Base-by-base conservation (phyloP, 176 grass and related monocot genomes). In the Musa itinerans region DNA sequence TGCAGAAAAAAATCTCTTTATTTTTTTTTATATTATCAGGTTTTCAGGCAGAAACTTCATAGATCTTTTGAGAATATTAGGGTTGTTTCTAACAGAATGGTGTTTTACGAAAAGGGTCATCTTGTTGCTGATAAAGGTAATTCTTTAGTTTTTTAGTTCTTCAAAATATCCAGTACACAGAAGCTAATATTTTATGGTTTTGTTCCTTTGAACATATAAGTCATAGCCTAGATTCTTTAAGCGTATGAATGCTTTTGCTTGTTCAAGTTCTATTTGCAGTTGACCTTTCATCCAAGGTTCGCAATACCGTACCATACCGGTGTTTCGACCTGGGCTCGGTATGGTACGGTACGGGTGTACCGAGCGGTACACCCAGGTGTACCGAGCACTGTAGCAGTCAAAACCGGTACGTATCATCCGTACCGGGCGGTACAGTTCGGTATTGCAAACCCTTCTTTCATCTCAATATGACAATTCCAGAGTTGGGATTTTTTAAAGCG, bases 91-190 rank as follows among this genome's bases (percentile, higher is more conserved):
- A 97, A 97, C 73, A 93, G 88, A 80, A 97, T 93, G 94, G 83
- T 87, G 27, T 97, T 93, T 69, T 72, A 97, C 29, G 88, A 97
- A 87, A 87, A 80, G 55, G 88, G 90, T 58, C 52, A 1, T 68
- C 88, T 97, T 76, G 77, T 97, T 78, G 83, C 90, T 79, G 93
- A 93, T 87, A 97, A 91, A 97, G 94, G 90, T 93, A 54, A 82
- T 34, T 64, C 81, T 82, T 56, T 62, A 73, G 4, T 56, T 43
- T 78, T 50, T 68, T 9, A 68, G 21, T 65, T 74, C 34, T 43
- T 6, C 34, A 5, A 43, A 43, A 43, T 43, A 5, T 43, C 34
- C 34, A 6, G 34, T 3, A 43, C 5, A 43, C 34, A 43, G 34
- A 43, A 43, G 34, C 34, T 43, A 43, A 43, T 43, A 43, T 43